These are phyloP conservation scores for Populus pruinosa DNA, from an alignment of 345 rosid genomes.

Conservation along the genomic window DNA sequence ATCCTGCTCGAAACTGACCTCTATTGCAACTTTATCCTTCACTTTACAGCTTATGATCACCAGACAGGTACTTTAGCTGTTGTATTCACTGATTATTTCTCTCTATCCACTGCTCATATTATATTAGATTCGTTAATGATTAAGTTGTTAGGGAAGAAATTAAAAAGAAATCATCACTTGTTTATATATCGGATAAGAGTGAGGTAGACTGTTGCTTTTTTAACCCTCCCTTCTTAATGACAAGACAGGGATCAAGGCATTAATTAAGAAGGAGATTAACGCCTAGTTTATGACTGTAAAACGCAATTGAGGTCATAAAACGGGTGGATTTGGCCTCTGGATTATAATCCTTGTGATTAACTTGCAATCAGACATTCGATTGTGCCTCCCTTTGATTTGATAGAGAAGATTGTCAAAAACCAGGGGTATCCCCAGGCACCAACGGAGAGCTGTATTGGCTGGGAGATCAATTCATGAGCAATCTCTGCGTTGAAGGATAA, in stretches of 20 bases:
- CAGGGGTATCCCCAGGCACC: background rate
- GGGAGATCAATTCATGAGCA: too few species aligned
- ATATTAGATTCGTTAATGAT: background rate
- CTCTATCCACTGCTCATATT: background rate
- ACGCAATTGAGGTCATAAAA: background rate
- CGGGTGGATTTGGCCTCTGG: background rate
- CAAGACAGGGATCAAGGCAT: background rate
- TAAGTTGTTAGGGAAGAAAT: background rate
- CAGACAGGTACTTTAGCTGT: conserved; percentile 6
- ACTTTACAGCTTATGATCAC: conserved; percentile 17
- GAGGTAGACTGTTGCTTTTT: background rate
- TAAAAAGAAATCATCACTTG: background rate
- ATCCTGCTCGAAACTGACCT: conserved; percentile 15
- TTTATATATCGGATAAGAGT: background rate
- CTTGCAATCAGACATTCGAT: background rate
- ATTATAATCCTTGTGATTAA: background rate
- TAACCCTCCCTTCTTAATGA: background rate
- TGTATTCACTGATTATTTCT: conserved; percentile 13
- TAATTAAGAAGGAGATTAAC: background rate
- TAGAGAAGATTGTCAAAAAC: background rate
- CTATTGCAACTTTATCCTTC: background rate
- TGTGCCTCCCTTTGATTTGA: background rate
- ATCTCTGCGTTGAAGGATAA: too few species aligned
- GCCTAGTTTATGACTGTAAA: background rate
- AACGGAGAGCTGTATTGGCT: background rate